A percentile compares a stretch with the other conserved stretches of the same genome.
phyloP scores from a whole-genome alignment of 2,329 filamentous ascomycete species.

The Pseudopyricularia cyperi region DNA sequence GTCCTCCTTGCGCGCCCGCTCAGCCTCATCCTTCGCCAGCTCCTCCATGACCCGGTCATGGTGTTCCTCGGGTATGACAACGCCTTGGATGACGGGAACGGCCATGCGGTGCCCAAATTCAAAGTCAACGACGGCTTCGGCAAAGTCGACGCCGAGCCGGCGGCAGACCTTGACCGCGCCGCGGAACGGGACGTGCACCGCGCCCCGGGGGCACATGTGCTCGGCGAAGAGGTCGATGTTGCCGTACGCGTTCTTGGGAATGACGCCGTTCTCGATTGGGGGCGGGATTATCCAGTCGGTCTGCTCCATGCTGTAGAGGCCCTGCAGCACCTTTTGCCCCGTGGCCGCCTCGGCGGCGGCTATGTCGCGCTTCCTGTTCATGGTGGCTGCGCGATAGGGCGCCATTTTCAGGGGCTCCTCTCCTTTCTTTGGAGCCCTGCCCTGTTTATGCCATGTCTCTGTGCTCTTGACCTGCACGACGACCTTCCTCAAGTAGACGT shows the following conservation, averaged over 20 bases:
- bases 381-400: slow-evolving; percentile 81
- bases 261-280: slow-evolving; percentile 70
- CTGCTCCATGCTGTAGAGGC: slow-evolving; percentile 70
- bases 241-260: slow-evolving; percentile 88
- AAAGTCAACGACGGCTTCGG: slow-evolving; percentile 90
- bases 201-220: slow-evolving; percentile 76
- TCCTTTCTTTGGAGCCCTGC: slow-evolving; percentile 58
- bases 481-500: slow-evolving; percentile 68
- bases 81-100: slow-evolving; percentile 80
- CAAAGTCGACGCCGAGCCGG: slow-evolving; percentile 73
- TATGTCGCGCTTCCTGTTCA: slow-evolving; percentile 76
- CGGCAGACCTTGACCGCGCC: slow-evolving; percentile 72
- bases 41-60: slow-evolving; percentile 63
- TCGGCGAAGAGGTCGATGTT: slow-evolving; percentile 95
- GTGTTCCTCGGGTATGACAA: slow-evolving; percentile 76
- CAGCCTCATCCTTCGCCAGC: slow-evolving; percentile 64
- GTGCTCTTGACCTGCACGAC: slow-evolving; percentile 78
- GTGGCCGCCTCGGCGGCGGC: slow-evolving; percentile 70
- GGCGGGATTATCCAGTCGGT: slow-evolving; percentile 93
- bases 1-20: slow-evolving; percentile 65
- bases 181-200: slow-evolving; percentile 68
- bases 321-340: slow-evolving; percentile 76
- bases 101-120: slow-evolving; percentile 94
- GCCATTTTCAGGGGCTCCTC: slow-evolving; percentile 73
- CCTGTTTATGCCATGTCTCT: slow-evolving; percentile 97